phyloP scores from a whole-genome alignment of 805 yeast genomes.

The Candida succiphila region DNA sequence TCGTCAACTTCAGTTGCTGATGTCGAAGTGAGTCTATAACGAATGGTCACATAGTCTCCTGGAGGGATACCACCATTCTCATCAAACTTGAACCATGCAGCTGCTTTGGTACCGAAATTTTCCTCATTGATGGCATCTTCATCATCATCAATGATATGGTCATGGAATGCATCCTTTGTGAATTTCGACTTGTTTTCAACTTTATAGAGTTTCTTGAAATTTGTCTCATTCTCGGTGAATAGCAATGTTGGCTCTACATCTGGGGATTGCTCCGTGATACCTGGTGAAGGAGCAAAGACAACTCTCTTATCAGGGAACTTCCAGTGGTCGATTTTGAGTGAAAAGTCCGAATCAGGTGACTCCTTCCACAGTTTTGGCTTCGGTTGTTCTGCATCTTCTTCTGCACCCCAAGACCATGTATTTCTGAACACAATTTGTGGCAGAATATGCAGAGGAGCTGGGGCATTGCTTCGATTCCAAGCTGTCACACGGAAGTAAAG shows the following conservation, averaged over 20 bases:
- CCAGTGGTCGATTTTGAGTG: constrained; percentile 54
- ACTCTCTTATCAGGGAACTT: constrained; percentile 59
- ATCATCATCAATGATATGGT: constrained; percentile 54
- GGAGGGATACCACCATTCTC: constrained; percentile 73
- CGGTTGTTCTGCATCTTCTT: constrained; percentile 31
- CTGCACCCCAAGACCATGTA: constrained; percentile 87
- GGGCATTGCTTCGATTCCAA: constrained; percentile 67
- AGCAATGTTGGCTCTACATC: constrained; percentile 71
- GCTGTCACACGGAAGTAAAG: constrained; percentile 79
- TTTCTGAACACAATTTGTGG: constrained; percentile 83
- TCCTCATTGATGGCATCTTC: constrained; percentile 61
- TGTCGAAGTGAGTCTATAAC: constrained; percentile 49
- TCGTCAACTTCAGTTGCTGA: constrained; percentile 47
- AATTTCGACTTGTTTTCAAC: constrained; percentile 49
- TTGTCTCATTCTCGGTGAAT: constrained; percentile 88
- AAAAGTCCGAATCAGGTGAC: constrained; percentile 28
- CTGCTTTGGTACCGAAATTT: constrained; percentile 67
- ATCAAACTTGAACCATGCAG: constrained; percentile 77
- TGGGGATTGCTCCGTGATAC: constrained; percentile 40
- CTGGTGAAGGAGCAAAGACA: constrained; percentile 80
- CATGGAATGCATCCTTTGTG: constrained; percentile 90
- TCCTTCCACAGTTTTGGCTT: constrained; percentile 40
- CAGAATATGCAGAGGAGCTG: constrained; percentile 81
- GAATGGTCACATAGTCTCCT: constrained; percentile 76
- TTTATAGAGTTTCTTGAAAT: constrained; percentile 54